A percentile compares a stretch with the other conserved stretches of the same genome.
phyloP scores from a whole-genome alignment of 169 alveolate species.

The Condylostoma magnum region DNA sequence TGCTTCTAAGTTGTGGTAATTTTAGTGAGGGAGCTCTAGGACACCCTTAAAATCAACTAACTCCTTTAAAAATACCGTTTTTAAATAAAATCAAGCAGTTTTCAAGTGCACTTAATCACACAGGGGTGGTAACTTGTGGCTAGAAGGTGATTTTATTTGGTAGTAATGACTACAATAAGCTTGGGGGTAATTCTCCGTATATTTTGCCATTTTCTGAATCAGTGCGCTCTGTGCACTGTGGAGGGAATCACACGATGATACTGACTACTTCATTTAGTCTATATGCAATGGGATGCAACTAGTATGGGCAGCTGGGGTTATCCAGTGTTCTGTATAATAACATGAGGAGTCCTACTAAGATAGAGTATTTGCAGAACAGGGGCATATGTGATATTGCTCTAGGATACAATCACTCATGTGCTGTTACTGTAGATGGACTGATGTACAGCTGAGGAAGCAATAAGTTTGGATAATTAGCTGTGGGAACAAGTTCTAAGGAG shows the following conservation, averaged over 20 bases:
- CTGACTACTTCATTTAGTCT: constrained; percentile 40
- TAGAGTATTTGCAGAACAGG: constrained; percentile 19
- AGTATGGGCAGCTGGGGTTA: constrained; percentile 45
- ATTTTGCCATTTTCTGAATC: neutral
- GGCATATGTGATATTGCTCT: constrained; percentile 9
- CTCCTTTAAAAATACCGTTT: constrained; percentile 17
- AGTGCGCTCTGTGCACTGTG: constrained; percentile 46
- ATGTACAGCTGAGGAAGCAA: constrained; percentile 33
- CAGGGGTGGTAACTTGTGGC: neutral
- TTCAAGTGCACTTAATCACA: constrained; percentile 15
- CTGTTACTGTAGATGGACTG: constrained; percentile 28
- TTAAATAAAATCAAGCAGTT: constrained; percentile 8
- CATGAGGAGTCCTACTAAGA: constrained; percentile 25
- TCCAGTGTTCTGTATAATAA: constrained; percentile 18
- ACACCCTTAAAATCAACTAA: neutral
- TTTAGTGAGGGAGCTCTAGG: constrained; percentile 13
- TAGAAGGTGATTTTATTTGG: constrained; percentile 24
- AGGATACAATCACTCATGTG: constrained; percentile 25
- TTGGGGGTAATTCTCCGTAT: constrained; percentile 28
- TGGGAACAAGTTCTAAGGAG: constrained; percentile 24
- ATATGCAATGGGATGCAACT: constrained; percentile 54
- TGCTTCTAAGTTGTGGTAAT: constrained; percentile 24
- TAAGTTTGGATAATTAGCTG: constrained; percentile 16
- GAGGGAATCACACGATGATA: constrained; percentile 46
- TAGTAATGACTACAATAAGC: constrained; percentile 13